These are phyloP conservation scores for Amyloporia xantha DNA, from an alignment of 768 basidiomycete genomes.

Conservation along the genomic window DNA sequence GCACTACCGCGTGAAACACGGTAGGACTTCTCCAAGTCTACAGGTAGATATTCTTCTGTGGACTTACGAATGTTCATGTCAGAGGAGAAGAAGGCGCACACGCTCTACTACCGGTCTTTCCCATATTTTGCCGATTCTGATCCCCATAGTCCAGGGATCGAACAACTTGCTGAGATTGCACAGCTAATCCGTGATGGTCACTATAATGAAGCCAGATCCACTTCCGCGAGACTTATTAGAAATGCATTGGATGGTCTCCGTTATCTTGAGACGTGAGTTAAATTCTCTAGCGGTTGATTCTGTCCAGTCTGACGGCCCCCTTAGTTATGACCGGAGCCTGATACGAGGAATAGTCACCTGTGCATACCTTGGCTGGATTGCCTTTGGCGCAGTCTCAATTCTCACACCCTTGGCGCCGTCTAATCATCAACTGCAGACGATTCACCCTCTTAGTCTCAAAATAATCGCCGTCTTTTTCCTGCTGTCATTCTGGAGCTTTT, in stretches of 20 bases:
- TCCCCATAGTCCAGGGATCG: slow-evolving; percentile 29
- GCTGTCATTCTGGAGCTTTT: slow-evolving; percentile 38
- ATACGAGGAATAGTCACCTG: slow-evolving; percentile 62
- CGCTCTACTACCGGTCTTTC: slow-evolving; percentile 62
- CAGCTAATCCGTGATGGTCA: slow-evolving; percentile 32
- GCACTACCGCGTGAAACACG: slow-evolving; percentile 72
- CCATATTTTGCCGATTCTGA: slow-evolving; percentile 33
- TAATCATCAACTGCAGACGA: slow-evolving; percentile 14
- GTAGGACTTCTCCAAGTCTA: slow-evolving; percentile 31
- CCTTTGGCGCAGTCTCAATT: slow-evolving; percentile 55
- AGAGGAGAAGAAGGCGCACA: slow-evolving; percentile 58
- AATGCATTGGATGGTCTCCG: slow-evolving; percentile 54
- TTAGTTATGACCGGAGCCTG: slow-evolving; percentile 65
- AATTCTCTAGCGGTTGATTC: not conserved
- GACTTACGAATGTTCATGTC: slow-evolving; percentile 3
- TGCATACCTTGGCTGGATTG: slow-evolving; percentile 77
- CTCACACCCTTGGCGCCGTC: slow-evolving; percentile 41
- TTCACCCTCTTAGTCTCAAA: not conserved
- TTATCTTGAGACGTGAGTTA: slow-evolving; percentile 63
- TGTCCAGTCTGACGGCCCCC: slow-evolving; percentile 3
- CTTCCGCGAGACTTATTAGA: slow-evolving; percentile 46
- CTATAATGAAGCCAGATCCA: slow-evolving; percentile 44
- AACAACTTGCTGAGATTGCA: slow-evolving; percentile 37
- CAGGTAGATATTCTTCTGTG: too few relatives aligned
- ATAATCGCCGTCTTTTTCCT: slow-evolving; percentile 18